Percentiles rank a stretch among this genome's conserved stretches.
These are phyloP conservation scores for Platanus orientalis DNA, from an alignment of 164 flowering plant genomes.

Conservation along the genomic window DNA sequence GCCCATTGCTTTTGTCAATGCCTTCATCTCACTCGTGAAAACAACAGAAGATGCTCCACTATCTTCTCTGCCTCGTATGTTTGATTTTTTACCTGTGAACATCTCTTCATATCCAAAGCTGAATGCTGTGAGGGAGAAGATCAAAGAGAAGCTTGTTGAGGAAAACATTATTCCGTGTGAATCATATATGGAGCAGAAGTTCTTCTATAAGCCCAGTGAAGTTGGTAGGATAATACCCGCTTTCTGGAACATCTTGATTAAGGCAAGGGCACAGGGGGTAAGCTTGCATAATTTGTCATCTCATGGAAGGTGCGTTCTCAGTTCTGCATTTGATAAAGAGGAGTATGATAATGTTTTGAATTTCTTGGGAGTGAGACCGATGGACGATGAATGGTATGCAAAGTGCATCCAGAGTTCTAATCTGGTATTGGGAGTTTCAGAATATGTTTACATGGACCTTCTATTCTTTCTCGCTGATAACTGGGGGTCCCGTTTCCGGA, in stretches of 20 bases:
- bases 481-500: conserved; percentile 4
- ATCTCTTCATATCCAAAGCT: conserved; percentile 31
- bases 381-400: conserved; percentile 48
- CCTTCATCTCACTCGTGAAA: conserved; percentile 41
- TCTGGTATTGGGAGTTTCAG: conserved; percentile 31
- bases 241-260: conserved; percentile 44
- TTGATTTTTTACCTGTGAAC: conserved; percentile 40
- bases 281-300: conserved; percentile 38
- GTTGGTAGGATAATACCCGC: conserved; percentile 39
- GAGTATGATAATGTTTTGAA: conserved; percentile 26
- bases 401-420: conserved; percentile 47
- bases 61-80: conserved; percentile 30
- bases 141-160: conserved; percentile 27
- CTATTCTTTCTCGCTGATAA: conserved; percentile 12
- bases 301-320: conserved; percentile 37
- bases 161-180: conserved; percentile 48
- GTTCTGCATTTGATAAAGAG: conserved; percentile 33
- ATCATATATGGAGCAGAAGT: conserved; percentile 29
- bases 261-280: conserved; percentile 38
- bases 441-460: conserved; percentile 14
- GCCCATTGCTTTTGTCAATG: conserved; percentile 46
- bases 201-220: conserved; percentile 48
- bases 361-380: conserved; percentile 37
- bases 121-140: conserved; percentile 37
- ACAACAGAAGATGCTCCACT: conserved; percentile 32